phyloP scores from a whole-genome alignment of 352 stramenopile species.

The Phytophthora foliorum region DNA sequence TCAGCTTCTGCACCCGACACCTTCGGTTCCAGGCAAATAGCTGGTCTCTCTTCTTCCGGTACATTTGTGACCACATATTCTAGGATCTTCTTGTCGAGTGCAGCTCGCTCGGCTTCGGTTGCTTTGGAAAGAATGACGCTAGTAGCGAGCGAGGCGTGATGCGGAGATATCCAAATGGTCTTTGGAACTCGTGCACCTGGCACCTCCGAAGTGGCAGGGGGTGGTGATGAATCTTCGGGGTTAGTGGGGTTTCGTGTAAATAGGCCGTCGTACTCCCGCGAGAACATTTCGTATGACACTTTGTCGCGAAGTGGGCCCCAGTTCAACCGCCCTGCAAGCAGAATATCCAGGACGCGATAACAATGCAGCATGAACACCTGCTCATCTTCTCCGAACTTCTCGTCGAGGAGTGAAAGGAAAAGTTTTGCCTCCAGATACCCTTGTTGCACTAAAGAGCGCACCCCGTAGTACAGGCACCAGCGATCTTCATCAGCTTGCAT shows the following conservation, averaged over 20 bases:
- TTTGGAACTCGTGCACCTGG: constrained; percentile 52
- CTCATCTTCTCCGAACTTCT: constrained; percentile 94
- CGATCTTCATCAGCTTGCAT: constrained; percentile 88
- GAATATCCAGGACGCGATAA: constrained; percentile 81
- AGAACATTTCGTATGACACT: constrained; percentile 69
- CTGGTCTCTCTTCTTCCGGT: constrained; percentile 60
- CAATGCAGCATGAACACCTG: constrained; percentile 93
- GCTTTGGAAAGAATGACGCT: constrained; percentile 80
- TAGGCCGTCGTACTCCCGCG: constrained; percentile 52
- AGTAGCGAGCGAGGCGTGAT: constrained; percentile 78
- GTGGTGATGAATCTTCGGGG: neutral
- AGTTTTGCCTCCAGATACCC: constrained; percentile 92
- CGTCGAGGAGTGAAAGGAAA: constrained; percentile 93
- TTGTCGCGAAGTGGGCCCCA: constrained; percentile 72
- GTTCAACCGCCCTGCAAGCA: constrained; percentile 65
- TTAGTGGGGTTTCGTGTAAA: constrained; percentile 12
- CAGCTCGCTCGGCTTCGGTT: constrained; percentile 61
- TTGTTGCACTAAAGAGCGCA: constrained; percentile 85
- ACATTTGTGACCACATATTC: constrained; percentile 78
- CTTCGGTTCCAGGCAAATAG: constrained; percentile 50
- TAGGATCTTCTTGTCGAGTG: constrained; percentile 72
- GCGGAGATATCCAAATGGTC: constrained; percentile 85
- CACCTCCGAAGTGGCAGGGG: neutral
- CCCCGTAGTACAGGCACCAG: constrained; percentile 95
- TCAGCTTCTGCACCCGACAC: constrained; percentile 2